Percentiles rank a stretch among this genome's conserved stretches.
These are phyloP conservation scores for Neoboletus subvelutipes DNA, from an alignment of 768 basidiomycete genomes.

Conservation along the genomic window DNA sequence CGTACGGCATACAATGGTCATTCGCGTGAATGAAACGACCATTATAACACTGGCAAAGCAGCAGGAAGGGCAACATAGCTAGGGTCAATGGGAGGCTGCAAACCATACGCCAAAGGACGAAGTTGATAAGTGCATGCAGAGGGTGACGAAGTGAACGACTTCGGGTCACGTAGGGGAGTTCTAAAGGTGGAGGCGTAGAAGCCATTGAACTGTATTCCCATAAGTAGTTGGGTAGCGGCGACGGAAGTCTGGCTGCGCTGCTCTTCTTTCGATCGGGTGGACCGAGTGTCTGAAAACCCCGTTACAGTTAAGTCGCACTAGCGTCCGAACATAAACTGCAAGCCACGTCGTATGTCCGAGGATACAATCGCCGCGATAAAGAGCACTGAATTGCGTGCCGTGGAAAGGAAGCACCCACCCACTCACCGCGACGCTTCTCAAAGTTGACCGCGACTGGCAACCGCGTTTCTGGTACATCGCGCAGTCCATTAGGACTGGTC, in stretches of 20 bases:
- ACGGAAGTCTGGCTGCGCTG: background rate
- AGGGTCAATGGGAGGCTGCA: background rate
- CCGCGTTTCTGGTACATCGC: constrained; percentile 33
- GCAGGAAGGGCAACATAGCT: background rate
- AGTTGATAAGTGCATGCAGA: background rate
- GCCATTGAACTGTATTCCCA: background rate
- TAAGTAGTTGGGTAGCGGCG: background rate
- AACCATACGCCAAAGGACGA: background rate
- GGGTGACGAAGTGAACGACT: constrained; percentile 6
- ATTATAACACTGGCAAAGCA: constrained; percentile 12
- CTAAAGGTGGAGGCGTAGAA: background rate
- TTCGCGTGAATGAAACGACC: constrained; percentile 1
- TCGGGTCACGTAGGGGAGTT: background rate
- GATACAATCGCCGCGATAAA: constrained; percentile 25
- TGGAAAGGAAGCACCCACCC: constrained; percentile 19
- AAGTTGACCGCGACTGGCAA: constrained; percentile 19
- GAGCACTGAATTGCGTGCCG: background rate
- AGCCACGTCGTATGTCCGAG: constrained; percentile 11
- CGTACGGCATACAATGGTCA: constrained; percentile 9
- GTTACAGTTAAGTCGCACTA: background rate
- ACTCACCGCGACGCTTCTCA: constrained; percentile 30
- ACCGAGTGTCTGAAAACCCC: background rate
- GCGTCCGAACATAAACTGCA: background rate
- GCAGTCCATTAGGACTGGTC: constrained; percentile 27
- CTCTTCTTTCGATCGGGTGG: background rate